phyloP scores from a whole-genome alignment of 75 land plant species.

The Cupressus sempervirens region DNA sequence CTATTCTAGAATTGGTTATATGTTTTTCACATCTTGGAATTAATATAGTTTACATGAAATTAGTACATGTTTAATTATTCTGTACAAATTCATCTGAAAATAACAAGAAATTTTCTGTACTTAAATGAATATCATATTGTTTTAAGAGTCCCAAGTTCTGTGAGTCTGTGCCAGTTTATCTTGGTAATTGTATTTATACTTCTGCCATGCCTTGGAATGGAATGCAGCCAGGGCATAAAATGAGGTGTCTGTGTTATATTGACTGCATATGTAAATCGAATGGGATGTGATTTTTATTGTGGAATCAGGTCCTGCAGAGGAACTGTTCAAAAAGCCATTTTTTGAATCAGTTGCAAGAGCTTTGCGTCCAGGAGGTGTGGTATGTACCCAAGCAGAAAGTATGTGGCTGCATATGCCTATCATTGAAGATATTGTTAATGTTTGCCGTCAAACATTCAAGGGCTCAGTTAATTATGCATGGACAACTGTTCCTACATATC shows the following conservation, averaged over 20 bases:
- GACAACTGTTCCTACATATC: conserved; percentile 97
- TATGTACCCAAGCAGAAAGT: conserved; percentile 97
- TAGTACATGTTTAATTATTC: too few species aligned
- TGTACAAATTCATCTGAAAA: too few species aligned
- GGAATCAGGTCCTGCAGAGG: conserved; percentile 85
- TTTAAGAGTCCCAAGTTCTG: too few species aligned
- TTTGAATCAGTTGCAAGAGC: conserved; percentile 82
- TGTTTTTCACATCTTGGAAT: too few species aligned
- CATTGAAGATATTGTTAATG: conserved; percentile 80
- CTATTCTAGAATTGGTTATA: too few species aligned
- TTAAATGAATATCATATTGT: too few species aligned
- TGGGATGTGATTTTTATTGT: conserved; percentile 3
- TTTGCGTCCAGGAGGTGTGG: conserved; percentile 95
- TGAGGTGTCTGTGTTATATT: neutral
- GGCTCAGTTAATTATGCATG: conserved; percentile 98
- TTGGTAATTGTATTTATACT: too few species aligned
- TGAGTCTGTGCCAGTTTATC: too few species aligned
- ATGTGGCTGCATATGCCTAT: conserved; percentile 97
- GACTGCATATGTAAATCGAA: neutral
- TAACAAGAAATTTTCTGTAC: too few species aligned
- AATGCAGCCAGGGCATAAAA: neutral
- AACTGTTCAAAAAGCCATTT: conserved; percentile 95
- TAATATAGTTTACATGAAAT: too few species aligned
- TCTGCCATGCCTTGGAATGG: too few species aligned
- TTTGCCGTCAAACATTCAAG: conserved; percentile 82